Base-by-base conservation (phyloP, 345 rosid species). In the Heritiera fomes region DNA sequence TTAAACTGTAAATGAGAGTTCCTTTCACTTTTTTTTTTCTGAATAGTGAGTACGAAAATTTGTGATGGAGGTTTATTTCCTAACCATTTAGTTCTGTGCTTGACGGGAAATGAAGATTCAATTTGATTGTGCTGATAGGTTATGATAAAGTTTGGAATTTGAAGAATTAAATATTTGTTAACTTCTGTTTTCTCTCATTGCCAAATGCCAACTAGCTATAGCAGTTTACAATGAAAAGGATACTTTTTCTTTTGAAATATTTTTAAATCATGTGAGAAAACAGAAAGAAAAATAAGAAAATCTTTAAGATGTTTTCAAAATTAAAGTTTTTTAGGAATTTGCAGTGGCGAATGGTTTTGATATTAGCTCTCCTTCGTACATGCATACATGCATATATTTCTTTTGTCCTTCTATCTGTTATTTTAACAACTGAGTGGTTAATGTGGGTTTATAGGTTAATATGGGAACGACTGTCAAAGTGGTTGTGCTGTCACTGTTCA, bases 391-490 rank as follows among this genome's bases (percentile, higher is more conserved):
- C 58, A 15, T 80, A 63, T 72, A 41, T 23, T 69, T 41, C 8
- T 76, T 80, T 23, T 46, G 12, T 23, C 73, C 32, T 53, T 71
- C 23, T n/a, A 4, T 43, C 63, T 30, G n/a, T 12, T 34, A 41
- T 18, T 34, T 55, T 72, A 64, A 73, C 53, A 46, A 43, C 75
- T 1, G 40, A 20, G 43, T 46, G n/a, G 13, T 28, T 60, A 76
- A 67, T 58, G 46, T n/a, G 62, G 67, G 10, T 60, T 23, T 60
- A 55, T 75, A 90, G 98, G 87, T 86, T 20, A 71, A 41, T 63
- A 94, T 94, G 97, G 83, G 85, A 71, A 85, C 46, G 65, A 64
- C 62, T 78, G n/a, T 78, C 67, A 80, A 77, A 74, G 69, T 78
- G 41, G 58, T 81, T 56, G 73, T 80, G 68, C 53, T 87, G 69